Base-by-base conservation (phyloP, 371 early-diverging fungal species). In the Rhizopus arrhizus region DNA sequence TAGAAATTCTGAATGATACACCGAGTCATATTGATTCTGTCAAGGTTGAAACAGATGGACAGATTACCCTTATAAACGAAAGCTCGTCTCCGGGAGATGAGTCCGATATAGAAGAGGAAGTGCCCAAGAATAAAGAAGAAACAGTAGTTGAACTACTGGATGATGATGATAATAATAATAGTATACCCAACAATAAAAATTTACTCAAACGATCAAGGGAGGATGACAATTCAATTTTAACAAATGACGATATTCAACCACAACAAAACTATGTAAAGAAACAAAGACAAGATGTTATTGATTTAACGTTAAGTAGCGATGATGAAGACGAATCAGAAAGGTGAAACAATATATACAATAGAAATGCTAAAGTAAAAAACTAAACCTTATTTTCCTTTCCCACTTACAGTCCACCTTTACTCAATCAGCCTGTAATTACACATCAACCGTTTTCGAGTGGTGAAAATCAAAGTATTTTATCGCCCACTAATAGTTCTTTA, bases 31-130 rank as follows among this genome's bases (percentile, higher is more conserved):
- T 84, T 13, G 87, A 88, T 33, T 81, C 71, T 16, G 78, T 91
- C 8, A 74, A 75, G 7, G 80, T 91, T 1, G 88, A 86, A 43
- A 68, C 86, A 5, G 78, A 81, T 59, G 89, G 89, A 4, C 59
- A 72, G 74, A 68, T n/a, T 61, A 58, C 28, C 13, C 46, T 56
- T 49, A 61, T 38, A 47, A 40, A 48, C 62, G 42, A 41, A 28
- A 11, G 40, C 53, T 53, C 31, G 53, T 42, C 12, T 7, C 40
- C 8, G 8, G 8, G 40, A 40, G 10, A 40, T 40, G 12, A 10
- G 10, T 40, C 40, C 12, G 8, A 7, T 40, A 2, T 2, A 12
- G 12, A 10, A 40, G 40, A 40, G 40, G 10, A 40, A 2, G 8
- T 0, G 40, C 2, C 40, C 8, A 12, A 40, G 13, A 41, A 59